phyloP scores from a whole-genome alignment of 345 rosid genomes.

The Eucalyptus cloeziana region DNA sequence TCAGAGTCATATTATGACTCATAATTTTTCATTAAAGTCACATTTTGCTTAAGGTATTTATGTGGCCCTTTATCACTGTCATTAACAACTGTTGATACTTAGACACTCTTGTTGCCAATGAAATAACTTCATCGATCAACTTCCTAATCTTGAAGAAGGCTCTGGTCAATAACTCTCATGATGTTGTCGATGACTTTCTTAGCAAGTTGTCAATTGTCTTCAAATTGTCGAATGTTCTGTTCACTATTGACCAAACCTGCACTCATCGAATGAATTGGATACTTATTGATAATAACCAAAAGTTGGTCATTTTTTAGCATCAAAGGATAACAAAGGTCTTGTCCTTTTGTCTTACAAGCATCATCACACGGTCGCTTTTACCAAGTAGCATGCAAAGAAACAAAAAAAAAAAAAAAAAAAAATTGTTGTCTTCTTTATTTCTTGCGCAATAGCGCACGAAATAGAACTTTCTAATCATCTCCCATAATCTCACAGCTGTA shows the following conservation, averaged over 20 bases:
- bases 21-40: too few relatives aligned
- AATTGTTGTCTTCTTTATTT: background rate
- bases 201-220: background rate
- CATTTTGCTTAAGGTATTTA: too few relatives aligned
- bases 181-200: background rate
- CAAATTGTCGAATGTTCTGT: background rate
- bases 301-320: background rate
- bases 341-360: background rate
- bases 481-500: background rate
- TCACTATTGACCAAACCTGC: background rate
- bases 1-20: too few relatives aligned
- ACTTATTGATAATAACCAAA: background rate
- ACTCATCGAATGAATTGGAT: background rate
- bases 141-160: background rate
- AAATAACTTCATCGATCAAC: background rate
- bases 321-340: background rate
- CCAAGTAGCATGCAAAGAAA: background rate
- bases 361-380: background rate
- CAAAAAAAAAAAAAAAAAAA: background rate
- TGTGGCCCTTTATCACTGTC: too few relatives aligned
- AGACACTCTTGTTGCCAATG: too few relatives aligned
- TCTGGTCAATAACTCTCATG: background rate
- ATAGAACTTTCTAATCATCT: background rate
- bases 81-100: too few relatives aligned
- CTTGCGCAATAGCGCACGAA: background rate